Evolutionary conservation across 2,329 filamentous ascomycete genomes (phyloP).

Genomic region (Phyllosticta capitalensis): DNA sequence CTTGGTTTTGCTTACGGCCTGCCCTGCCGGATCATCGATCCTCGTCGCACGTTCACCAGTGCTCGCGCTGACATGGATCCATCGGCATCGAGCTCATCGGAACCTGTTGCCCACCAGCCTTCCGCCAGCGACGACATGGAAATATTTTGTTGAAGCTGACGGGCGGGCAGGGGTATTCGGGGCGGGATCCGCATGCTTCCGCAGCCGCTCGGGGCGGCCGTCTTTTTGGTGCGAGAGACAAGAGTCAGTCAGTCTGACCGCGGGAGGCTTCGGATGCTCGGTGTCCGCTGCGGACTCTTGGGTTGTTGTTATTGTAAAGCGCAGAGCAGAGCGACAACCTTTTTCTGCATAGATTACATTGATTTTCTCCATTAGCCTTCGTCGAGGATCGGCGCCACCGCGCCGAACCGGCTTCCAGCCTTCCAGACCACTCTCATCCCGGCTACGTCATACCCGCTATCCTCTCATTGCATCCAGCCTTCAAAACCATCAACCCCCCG

Average conservation of each 20-base stretch:
- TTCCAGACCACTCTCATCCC: background rate
- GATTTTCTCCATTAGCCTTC: no score
- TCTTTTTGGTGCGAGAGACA: no score
- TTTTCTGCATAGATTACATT: no score
- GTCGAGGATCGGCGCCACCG: background rate
- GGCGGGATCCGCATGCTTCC: background rate
- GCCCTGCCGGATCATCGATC: background rate
- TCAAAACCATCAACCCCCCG: slow-evolving; percentile 6
- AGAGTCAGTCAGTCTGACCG: background rate
- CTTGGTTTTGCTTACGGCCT: background rate
- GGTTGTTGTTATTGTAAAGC: no score
- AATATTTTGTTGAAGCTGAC: no score
- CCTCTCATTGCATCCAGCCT: background rate
- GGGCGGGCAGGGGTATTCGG: background rate
- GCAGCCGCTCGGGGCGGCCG: background rate
- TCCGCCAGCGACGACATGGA: no score
- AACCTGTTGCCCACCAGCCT: background rate
- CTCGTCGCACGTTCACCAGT: background rate
- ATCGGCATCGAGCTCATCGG: background rate
- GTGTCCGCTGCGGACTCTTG: background rate
- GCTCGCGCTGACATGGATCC: background rate
- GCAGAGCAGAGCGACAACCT: no score
- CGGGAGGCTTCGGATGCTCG: background rate
- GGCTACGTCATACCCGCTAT: background rate
- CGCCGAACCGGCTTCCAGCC: slow-evolving; percentile 5